Evolutionary conservation across 1,284 basidiomycete species (phyloP).

Genomic region (Lignosus rhinocerotis): DNA sequence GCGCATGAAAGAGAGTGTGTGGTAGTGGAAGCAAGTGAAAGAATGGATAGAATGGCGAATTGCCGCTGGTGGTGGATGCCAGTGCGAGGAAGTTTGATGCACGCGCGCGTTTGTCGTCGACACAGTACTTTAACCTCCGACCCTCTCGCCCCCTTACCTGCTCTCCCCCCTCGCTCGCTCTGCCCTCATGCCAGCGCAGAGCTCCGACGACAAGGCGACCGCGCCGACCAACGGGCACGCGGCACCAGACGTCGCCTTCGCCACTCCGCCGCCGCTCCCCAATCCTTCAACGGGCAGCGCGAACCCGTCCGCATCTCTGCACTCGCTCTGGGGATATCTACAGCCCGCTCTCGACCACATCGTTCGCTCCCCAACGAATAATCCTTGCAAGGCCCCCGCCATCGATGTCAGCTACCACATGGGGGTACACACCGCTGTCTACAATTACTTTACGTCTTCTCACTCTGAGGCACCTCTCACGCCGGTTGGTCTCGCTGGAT

Average conservation of each 20-base stretch:
- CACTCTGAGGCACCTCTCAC: conserved; percentile 47
- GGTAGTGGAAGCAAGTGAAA: conserved; percentile 16
- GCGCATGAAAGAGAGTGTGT: conserved; percentile 3
- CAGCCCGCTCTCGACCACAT: conserved; percentile 75
- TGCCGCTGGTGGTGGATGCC: conserved; percentile 5
- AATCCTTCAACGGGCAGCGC: conserved; percentile 56
- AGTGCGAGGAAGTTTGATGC: conserved; percentile 22
- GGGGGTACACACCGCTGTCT: conserved; percentile 75
- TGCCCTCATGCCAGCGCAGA: conserved; percentile 18
- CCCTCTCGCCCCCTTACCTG: conserved; percentile 4
- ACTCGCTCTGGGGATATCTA: conserved; percentile 71
- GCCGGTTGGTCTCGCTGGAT: conserved; percentile 28
- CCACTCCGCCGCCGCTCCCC: conserved; percentile 29
- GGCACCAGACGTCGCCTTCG: conserved; percentile 6
- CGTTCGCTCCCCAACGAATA: conserved; percentile 63
- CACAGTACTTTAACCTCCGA: conserved; percentile 11
- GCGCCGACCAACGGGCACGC: conserved; percentile 10
- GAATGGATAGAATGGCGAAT: neutral
- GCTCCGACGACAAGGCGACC: conserved; percentile 3
- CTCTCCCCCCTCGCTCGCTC: conserved; percentile 1
- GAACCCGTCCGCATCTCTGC: conserved; percentile 69
- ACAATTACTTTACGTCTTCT: conserved; percentile 73
- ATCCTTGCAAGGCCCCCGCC: conserved; percentile 57
- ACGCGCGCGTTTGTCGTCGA: conserved; percentile 12
- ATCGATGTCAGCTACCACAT: conserved; percentile 73